Evolutionary conservation across 441 rosid species (phyloP).

Genomic region (Mallotus repandus): DNA sequence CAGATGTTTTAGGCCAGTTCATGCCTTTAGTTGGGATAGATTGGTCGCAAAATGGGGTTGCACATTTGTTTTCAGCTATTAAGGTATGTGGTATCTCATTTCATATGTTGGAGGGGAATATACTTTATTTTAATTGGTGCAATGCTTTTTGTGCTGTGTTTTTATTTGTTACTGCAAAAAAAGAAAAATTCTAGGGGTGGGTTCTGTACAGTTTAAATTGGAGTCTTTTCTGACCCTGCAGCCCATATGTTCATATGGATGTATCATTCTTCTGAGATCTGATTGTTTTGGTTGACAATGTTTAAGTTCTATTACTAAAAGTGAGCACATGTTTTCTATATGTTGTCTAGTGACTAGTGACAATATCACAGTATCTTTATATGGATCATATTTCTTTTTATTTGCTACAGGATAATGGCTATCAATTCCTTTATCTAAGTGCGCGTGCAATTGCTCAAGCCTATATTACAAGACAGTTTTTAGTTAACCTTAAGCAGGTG

Average conservation of each 20-base stretch:
- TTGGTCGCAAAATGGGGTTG: constrained; percentile 96
- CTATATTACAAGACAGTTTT: constrained; percentile 72
- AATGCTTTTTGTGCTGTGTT: neutral
- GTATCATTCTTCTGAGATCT: neutral
- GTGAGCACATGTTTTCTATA: neutral
- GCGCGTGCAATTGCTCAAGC: constrained; percentile 99
- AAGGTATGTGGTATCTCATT: constrained; percentile 55
- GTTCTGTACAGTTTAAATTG: neutral
- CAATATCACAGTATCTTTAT: constrained; percentile 2
- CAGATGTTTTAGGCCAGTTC: constrained; percentile 97
- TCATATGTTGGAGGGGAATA: constrained; percentile 4
- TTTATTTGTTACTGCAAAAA: neutral
- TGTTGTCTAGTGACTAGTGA: constrained; percentile 75
- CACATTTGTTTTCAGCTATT: constrained; percentile 86
- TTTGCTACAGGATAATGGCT: constrained; percentile 86
- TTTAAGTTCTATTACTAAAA: neutral
- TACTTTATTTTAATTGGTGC: constrained; percentile 2
- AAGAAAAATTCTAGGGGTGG: constrained; percentile 12
- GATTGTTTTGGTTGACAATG: neutral
- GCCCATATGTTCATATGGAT: constrained; percentile 7
- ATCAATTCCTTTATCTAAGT: constrained; percentile 88
- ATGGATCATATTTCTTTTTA: constrained; percentile 1
- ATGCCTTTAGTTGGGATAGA: constrained; percentile 97
- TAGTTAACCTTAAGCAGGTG: constrained; percentile 93
- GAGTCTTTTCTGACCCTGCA: constrained; percentile 10